A percentile compares a stretch with the other conserved stretches of the same genome.
These are phyloP conservation scores for Candida namnaoensis DNA, from an alignment of 805 yeast genomes.

Conservation along the genomic window DNA sequence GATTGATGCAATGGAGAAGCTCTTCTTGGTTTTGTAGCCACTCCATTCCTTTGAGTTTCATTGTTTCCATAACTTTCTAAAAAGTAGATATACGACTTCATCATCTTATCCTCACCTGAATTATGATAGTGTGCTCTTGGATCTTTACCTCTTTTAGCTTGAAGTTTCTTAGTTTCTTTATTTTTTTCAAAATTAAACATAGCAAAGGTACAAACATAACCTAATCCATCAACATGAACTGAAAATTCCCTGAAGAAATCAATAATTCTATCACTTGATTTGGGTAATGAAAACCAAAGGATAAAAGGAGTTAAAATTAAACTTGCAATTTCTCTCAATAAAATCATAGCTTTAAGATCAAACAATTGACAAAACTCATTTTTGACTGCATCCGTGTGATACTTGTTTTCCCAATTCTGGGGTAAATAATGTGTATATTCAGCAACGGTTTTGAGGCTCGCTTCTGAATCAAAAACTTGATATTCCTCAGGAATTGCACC, in stretches of 20 bases:
- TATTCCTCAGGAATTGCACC: conserved; percentile 57
- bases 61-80: conserved; percentile 69
- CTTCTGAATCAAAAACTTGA: conserved; percentile 87
- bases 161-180: conserved; percentile 26
- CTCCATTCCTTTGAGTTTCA: conserved; percentile 21
- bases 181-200: conserved; percentile 76
- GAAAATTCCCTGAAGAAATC: conserved; percentile 90
- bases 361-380: conserved; percentile 73
- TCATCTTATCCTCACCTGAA: conserved; percentile 72
- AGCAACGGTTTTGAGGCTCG: conserved; percentile 69
- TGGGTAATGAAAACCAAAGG: conserved; percentile 78
- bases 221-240: conserved; percentile 88
- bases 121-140: conserved; percentile 30
- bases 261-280: conserved; percentile 62
- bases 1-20: conserved; percentile 1
- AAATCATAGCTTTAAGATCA: conserved; percentile 61
- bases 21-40: neutral
- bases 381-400: conserved; percentile 81
- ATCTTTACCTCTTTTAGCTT: conserved; percentile 7
- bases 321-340: conserved; percentile 74
- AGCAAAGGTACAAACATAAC: conserved; percentile 90
- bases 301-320: conserved; percentile 81
- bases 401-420: conserved; percentile 71
- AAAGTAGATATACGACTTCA: conserved; percentile 82
- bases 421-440: conserved; percentile 91